Evolutionary conservation across 1,284 basidiomycete genomes (phyloP).

Genomic region (Cutaneotrichosporon dermatis): DNA sequence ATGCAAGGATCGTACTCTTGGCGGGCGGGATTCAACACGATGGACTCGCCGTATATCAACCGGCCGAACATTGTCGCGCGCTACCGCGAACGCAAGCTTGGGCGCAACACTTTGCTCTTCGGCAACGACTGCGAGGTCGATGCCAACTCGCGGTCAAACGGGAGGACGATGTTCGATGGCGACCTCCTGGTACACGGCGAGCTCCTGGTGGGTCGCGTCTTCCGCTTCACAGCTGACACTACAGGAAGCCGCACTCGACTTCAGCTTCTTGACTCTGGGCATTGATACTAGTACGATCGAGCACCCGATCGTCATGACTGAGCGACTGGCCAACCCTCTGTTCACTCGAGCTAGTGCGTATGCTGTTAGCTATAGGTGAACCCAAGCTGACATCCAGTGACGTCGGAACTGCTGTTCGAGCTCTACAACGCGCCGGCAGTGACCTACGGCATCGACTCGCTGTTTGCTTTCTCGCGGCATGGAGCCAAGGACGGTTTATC

Average conservation of each 20-base stretch:
- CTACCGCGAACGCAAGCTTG: constrained; percentile 81
- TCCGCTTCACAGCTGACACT: neutral
- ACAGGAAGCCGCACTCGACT: constrained; percentile 91
- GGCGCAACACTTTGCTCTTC: constrained; percentile 73
- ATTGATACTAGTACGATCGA: constrained; percentile 73
- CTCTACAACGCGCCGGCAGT: constrained; percentile 82
- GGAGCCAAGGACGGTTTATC: constrained; percentile 64
- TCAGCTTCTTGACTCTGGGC: constrained; percentile 80
- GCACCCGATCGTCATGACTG: constrained; percentile 92
- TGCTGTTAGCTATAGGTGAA: no score
- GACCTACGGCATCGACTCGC: constrained; percentile 82
- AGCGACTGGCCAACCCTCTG: constrained; percentile 81
- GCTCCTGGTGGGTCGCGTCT: constrained; percentile 64
- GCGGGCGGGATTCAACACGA: constrained; percentile 74
- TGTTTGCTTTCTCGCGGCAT: constrained; percentile 75
- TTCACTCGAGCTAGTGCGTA: constrained; percentile 77
- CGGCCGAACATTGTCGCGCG: constrained; percentile 71
- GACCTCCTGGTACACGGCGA: constrained; percentile 86
- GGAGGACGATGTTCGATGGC: constrained; percentile 79
- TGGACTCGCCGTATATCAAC: constrained; percentile 54
- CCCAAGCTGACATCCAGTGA: constrained; percentile 56
- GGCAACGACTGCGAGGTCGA: constrained; percentile 80
- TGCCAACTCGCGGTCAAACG: constrained; percentile 69
- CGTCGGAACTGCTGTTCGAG: constrained; percentile 95
- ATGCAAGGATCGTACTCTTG: constrained; percentile 65